Evolutionary conservation across 2,329 filamentous ascomycete genomes (phyloP).

Genomic region (Fusarium sp.): DNA sequence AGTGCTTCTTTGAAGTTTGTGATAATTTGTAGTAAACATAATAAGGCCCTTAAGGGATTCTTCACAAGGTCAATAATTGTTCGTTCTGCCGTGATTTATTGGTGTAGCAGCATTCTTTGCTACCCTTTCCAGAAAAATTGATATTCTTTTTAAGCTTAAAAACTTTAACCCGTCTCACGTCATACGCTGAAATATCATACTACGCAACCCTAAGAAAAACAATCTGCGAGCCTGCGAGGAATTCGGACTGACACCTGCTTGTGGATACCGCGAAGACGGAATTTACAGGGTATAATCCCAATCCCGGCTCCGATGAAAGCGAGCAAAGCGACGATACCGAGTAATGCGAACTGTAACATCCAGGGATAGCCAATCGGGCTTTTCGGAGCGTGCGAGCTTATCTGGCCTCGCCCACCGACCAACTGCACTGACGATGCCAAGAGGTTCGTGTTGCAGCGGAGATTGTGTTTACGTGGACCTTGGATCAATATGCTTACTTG

Average conservation of each 20-base stretch:
- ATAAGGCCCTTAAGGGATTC: no score
- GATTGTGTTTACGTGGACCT: not conserved
- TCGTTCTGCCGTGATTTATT: no score
- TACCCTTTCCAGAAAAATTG: no score
- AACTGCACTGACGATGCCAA: slow-evolving; percentile 3
- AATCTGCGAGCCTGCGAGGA: no score
- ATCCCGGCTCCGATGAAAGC: not conserved
- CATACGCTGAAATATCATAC: not conserved
- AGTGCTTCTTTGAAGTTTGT: no score
- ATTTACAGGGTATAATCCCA: not conserved
- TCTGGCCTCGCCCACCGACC: not conserved
- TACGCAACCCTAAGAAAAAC: no score
- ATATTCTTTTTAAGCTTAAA: slow-evolving; percentile 20
- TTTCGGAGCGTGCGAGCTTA: not conserved
- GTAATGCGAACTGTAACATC: not conserved
- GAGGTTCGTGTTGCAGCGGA: not conserved
- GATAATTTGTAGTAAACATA: no score
- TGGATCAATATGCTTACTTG: not conserved
- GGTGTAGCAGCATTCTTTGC: no score
- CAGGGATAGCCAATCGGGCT: not conserved
- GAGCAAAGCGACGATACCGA: slow-evolving; percentile 7
- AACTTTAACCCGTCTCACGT: not conserved
- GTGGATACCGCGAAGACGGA: not conserved
- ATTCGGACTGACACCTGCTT: no score
- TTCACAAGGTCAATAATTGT: no score